Evolutionary conservation across 495 filamentous ascomycete genomes (phyloP).

Genomic region (Cladorrhinum samala): DNA sequence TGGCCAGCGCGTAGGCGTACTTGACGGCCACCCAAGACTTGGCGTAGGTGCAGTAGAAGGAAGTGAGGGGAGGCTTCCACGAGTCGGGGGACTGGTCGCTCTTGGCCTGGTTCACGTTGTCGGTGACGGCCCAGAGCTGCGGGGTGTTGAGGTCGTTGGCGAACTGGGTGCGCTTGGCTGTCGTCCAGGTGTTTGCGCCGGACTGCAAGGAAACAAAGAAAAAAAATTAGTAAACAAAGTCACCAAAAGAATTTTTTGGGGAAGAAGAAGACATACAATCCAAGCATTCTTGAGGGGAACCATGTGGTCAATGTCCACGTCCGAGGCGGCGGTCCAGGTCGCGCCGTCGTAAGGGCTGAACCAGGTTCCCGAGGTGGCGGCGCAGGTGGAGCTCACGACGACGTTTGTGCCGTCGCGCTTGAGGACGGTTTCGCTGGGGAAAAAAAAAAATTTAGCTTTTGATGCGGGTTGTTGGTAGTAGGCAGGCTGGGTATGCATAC

Average conservation of each 20-base stretch:
- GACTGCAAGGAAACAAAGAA: no score
- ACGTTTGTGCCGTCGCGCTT: slow-evolving; percentile 61
- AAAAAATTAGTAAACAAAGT: no score
- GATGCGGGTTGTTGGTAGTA: no score
- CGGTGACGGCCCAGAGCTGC: slow-evolving; percentile 68
- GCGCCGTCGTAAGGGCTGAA: slow-evolving; percentile 61
- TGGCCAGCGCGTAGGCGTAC: slow-evolving; percentile 50
- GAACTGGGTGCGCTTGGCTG: slow-evolving; percentile 53
- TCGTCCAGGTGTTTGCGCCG: slow-evolving; percentile 54
- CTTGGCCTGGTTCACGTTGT: slow-evolving; percentile 66
- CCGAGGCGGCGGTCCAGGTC: slow-evolving; percentile 57
- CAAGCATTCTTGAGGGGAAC: slow-evolving; percentile 70
- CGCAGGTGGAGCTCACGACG: slow-evolving; percentile 43
- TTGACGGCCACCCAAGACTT: slow-evolving; percentile 67
- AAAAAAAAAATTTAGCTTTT: not conserved
- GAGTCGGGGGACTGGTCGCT: slow-evolving; percentile 60
- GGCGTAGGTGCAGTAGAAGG: slow-evolving; percentile 72
- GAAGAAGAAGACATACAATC: slow-evolving; percentile 58
- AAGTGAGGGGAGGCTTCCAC: slow-evolving; percentile 64
- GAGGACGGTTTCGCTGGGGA: slow-evolving; percentile 56
- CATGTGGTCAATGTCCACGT: slow-evolving; percentile 72
- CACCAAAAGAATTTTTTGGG: no score
- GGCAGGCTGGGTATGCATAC: no score
- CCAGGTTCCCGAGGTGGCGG: slow-evolving; percentile 56
- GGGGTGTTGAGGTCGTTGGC: slow-evolving; percentile 68